These are phyloP conservation scores for Litsea cubeba DNA, from an alignment of 164 flowering plant genomes.

Conservation along the genomic window DNA sequence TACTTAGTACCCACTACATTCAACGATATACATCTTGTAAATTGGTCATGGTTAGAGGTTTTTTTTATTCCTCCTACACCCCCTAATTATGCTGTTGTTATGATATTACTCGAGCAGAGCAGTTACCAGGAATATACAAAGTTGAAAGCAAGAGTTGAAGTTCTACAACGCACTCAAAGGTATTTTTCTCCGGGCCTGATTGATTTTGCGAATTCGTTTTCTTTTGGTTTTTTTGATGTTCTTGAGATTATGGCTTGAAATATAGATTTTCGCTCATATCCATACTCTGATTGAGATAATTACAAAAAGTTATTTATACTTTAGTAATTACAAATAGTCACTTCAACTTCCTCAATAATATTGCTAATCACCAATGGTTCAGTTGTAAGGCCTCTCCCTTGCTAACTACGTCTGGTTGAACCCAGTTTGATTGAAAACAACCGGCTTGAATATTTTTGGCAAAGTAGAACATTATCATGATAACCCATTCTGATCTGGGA, in stretches of 20 bases:
- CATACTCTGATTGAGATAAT: too few relatives aligned
- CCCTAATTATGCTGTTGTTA: background rate
- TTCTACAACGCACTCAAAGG: slow-evolving; percentile 47
- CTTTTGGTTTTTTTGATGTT: too few relatives aligned
- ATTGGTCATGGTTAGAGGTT: background rate
- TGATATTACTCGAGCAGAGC: slow-evolving; percentile 23
- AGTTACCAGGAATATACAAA: slow-evolving; percentile 46
- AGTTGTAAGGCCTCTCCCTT: too few relatives aligned
- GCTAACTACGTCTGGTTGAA: too few relatives aligned
- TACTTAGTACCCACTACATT: background rate
- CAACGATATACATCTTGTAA: background rate
- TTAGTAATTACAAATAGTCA: too few relatives aligned
- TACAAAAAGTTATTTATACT: too few relatives aligned
- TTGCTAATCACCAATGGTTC: too few relatives aligned
- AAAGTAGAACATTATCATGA: background rate
- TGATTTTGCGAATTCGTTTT: background rate
- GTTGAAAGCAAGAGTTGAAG: slow-evolving; percentile 46
- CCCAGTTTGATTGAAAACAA: background rate
- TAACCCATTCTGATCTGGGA: too few relatives aligned
- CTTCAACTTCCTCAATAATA: too few relatives aligned
- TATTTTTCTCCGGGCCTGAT: slow-evolving; percentile 1
- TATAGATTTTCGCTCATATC: too few relatives aligned
- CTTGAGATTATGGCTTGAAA: too few relatives aligned
- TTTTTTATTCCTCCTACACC: too few relatives aligned
- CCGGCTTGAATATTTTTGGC: background rate